Evolutionary conservation across 768 basidiomycete species (phyloP).

Genomic region (Tulasnella calospora): DNA sequence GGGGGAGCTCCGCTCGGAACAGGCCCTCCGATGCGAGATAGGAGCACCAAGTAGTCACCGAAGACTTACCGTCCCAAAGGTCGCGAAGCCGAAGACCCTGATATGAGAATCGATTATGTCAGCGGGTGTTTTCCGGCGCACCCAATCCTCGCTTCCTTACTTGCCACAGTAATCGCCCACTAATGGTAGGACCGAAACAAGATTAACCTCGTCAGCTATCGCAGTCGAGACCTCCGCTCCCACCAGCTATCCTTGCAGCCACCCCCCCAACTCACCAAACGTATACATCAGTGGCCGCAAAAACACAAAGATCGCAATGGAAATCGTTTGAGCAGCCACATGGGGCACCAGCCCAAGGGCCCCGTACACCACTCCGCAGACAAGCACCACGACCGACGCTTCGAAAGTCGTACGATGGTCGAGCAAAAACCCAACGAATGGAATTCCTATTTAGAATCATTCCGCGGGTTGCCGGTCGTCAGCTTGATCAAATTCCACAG

Average conservation of each 20-base stretch:
- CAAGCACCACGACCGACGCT: conserved; percentile 32
- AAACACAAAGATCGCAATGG: conserved; percentile 36
- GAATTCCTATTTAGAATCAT: conserved; percentile 23
- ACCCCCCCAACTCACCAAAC: conserved; percentile 29
- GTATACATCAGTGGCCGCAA: conserved; percentile 39
- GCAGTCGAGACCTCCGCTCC: neutral
- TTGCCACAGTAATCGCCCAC: conserved; percentile 31
- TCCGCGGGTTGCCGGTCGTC: conserved; percentile 7
- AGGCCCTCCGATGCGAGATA: conserved; percentile 8
- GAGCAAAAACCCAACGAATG: conserved; percentile 27
- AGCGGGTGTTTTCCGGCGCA: conserved; percentile 15
- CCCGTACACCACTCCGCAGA: conserved; percentile 35
- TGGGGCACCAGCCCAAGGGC: conserved; percentile 33
- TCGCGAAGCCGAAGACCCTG: conserved; percentile 36
- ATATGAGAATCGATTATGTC: neutral
- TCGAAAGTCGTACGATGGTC: conserved; percentile 26
- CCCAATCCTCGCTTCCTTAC: conserved; percentile 26
- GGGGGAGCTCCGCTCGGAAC: neutral
- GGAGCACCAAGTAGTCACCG: conserved; percentile 6
- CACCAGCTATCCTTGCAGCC: conserved; percentile 5
- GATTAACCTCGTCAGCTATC: conserved; percentile 19
- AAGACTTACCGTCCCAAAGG: conserved; percentile 36
- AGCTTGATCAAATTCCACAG: neutral
- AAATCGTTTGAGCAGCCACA: conserved; percentile 33
- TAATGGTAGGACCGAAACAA: conserved; percentile 18